Conservation (phyloP, 345 rosid genomes). For the Acer negundo region DNA sequence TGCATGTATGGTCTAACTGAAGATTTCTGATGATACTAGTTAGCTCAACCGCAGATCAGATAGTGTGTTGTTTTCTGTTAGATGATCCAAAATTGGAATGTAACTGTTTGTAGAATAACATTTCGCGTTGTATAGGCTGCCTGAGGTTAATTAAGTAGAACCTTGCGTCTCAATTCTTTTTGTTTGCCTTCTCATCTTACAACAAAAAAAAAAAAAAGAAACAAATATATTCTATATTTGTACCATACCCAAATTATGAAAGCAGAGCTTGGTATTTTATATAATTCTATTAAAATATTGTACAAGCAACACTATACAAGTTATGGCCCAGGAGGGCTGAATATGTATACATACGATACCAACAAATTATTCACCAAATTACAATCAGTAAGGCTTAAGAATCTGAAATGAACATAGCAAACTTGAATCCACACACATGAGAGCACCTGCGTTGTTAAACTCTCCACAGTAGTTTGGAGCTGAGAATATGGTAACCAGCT, state of each 20-base stretch:
- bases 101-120: slow-evolving; percentile 12
- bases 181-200: background rate
- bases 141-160: slow-evolving; percentile 8
- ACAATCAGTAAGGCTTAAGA: slow-evolving; percentile 26
- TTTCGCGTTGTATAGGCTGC: background rate
- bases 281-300: background rate
- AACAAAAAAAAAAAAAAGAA: background rate
- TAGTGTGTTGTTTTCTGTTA: slow-evolving; percentile 14
- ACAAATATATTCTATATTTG: background rate
- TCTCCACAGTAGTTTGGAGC: slow-evolving; percentile 58
- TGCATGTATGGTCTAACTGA: slow-evolving; percentile 95
- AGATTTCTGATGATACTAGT: background rate
- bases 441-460: slow-evolving; percentile 51
- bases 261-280: background rate
- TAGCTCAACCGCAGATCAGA: slow-evolving; percentile 4
- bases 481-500: slow-evolving; percentile 53
- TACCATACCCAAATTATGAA: background rate
- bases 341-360: too few species aligned
- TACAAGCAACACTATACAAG: background rate
- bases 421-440: slow-evolving; percentile 46
- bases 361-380: background rate
- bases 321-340: background rate
- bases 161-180: background rate
- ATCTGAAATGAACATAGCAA: slow-evolving; percentile 54
- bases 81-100: slow-evolving; percentile 5